These are phyloP conservation scores for Colletotrichum camelliae DNA, from an alignment of 2,329 filamentous ascomycete genomes.

Conservation along the genomic window DNA sequence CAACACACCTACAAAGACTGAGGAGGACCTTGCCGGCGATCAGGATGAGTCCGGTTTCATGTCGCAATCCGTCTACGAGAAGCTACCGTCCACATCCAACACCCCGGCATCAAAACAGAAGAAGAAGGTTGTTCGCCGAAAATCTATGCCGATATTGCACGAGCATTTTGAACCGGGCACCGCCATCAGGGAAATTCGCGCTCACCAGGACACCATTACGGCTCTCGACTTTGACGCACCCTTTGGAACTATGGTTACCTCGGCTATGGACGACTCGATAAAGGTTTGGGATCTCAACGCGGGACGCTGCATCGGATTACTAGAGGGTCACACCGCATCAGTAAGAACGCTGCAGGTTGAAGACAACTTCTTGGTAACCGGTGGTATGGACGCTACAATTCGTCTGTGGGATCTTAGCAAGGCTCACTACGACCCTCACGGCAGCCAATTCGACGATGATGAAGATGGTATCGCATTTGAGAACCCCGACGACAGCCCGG, in stretches of 20 bases:
- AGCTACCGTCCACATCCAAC: conserved; percentile 68
- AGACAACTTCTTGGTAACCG: conserved; percentile 93
- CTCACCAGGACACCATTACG: conserved; percentile 87
- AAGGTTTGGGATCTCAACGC: conserved; percentile 96
- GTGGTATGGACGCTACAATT: conserved; percentile 93
- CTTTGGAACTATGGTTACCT: conserved; percentile 92
- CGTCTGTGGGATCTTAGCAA: conserved; percentile 93
- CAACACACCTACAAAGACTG: conserved; percentile 56
- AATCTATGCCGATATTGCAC: conserved; percentile 93
- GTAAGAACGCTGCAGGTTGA: conserved; percentile 92
- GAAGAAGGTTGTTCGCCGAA: conserved; percentile 67
- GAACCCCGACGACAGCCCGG: conserved; percentile 69
- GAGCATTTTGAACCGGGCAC: conserved; percentile 93
- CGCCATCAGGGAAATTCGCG: conserved; percentile 84
- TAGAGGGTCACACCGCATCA: conserved; percentile 94
- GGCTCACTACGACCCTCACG: conserved; percentile 80
- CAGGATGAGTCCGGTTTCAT: conserved; percentile 73
- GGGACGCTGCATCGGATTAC: conserved; percentile 86
- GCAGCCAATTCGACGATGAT: conserved; percentile 61
- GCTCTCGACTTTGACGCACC: conserved; percentile 96
- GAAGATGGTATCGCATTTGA: conserved; percentile 76
- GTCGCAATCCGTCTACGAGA: conserved; percentile 97
- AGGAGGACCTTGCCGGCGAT: conserved; percentile 58
- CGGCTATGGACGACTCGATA: conserved; percentile 91
- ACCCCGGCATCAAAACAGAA: conserved; percentile 57